Evolutionary conservation across 2,329 filamentous ascomycete genomes (phyloP).

Genomic region (Juglanconis sp.): DNA sequence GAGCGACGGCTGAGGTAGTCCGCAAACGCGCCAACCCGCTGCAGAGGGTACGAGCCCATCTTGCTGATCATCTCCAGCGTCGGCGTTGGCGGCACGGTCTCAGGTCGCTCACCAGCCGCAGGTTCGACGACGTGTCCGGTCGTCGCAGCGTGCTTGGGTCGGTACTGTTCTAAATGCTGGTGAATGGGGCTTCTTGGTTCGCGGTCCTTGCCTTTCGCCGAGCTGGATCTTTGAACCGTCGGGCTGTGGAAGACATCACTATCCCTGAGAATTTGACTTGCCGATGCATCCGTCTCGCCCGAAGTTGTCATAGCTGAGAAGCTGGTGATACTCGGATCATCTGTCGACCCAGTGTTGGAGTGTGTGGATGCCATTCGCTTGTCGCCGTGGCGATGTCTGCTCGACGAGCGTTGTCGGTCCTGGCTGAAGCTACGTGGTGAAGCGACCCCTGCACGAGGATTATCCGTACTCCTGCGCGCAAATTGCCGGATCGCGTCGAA

Average conservation of each 20-base stretch:
- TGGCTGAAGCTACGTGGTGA: constrained; percentile 62
- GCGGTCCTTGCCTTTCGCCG: constrained; percentile 27
- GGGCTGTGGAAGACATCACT: constrained; percentile 87
- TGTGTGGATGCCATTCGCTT: constrained; percentile 61
- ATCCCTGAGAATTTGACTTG: constrained; percentile 82
- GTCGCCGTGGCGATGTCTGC: constrained; percentile 46
- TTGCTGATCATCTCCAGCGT: constrained; percentile 52
- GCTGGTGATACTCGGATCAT: constrained; percentile 59
- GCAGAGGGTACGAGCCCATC: constrained; percentile 73
- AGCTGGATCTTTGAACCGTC: constrained; percentile 56
- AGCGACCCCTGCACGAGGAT: constrained; percentile 41
- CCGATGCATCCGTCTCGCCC: constrained; percentile 72
- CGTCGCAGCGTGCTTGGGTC: constrained; percentile 33
- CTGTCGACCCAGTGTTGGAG: constrained; percentile 71
- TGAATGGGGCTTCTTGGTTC: constrained; percentile 11
- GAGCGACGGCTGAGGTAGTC: constrained; percentile 78
- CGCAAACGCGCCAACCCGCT: constrained; percentile 78
- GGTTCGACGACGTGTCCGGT: constrained; percentile 35
- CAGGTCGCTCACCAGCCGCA: constrained; percentile 23
- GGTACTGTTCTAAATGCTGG: constrained; percentile 6
- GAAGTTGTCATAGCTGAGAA: constrained; percentile 68
- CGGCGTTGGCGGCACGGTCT: constrained; percentile 34
- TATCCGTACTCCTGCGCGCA: constrained; percentile 50
- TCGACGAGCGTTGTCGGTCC: constrained; percentile 50
- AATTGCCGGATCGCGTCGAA: constrained; percentile 50